Evolutionary conservation across 305 asterid species (phyloP).

Genomic region (Fraxinus sp.): DNA sequence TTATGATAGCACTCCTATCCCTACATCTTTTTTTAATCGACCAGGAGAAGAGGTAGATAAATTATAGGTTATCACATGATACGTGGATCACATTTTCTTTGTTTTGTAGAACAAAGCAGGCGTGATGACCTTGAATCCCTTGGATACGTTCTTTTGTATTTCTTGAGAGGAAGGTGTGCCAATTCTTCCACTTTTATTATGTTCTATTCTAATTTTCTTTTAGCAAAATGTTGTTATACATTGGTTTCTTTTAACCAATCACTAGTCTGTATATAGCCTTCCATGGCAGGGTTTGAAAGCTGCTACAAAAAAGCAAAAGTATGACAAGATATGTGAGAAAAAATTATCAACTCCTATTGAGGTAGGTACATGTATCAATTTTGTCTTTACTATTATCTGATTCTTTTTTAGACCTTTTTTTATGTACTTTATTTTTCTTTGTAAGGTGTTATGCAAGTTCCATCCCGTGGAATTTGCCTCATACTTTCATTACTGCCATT

Average conservation of each 20-base stretch:
- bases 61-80: slow-evolving; percentile 12
- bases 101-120: slow-evolving; percentile 84
- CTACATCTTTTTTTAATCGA: slow-evolving; percentile 2
- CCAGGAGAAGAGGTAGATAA: slow-evolving; percentile 11
- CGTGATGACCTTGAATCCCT: slow-evolving; percentile 93
- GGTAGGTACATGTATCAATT: slow-evolving; percentile 39
- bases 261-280: slow-evolving; percentile 56
- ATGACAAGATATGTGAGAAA: slow-evolving; percentile 93
- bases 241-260: slow-evolving; percentile 34
- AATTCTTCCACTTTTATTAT: slow-evolving; percentile 3
- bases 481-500: slow-evolving; percentile 91
- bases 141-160: slow-evolving; percentile 90
- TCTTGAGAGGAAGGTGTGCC: slow-evolving; percentile 89
- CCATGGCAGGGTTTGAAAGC: slow-evolving; percentile 99
- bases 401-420: background rate
- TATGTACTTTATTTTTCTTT: slow-evolving; percentile 13
- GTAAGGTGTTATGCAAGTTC: slow-evolving; percentile 90
- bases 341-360: slow-evolving; percentile 91
- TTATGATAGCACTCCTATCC: background rate
- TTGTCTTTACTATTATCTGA: slow-evolving; percentile 18
- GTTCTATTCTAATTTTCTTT: slow-evolving; percentile 2
- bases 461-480: slow-evolving; percentile 98
- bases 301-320: slow-evolving; percentile 95
- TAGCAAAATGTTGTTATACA: background rate
- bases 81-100: slow-evolving; percentile 15